Evolutionary conservation across 208 protist genomes (phyloP).

Genomic region (Leishmania tarentolae): DNA sequence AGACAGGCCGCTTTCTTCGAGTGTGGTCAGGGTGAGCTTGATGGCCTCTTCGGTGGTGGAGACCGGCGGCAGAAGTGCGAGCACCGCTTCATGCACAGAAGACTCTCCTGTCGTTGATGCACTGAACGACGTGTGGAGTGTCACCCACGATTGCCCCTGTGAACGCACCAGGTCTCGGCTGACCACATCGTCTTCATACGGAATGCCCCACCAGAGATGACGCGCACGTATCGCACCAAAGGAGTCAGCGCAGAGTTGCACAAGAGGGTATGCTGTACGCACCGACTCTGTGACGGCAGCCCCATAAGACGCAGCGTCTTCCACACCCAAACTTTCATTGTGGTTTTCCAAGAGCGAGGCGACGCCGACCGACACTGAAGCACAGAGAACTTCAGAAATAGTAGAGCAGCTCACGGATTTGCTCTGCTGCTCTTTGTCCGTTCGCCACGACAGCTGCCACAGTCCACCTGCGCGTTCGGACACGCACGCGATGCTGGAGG

Average conservation of each 20-base stretch:
- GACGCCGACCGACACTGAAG: background rate
- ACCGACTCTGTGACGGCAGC: constrained; percentile 3
- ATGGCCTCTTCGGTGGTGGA: constrained; percentile 36
- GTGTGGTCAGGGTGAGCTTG: constrained; percentile 30
- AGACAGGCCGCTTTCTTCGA: constrained; percentile 29
- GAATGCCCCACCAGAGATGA: constrained; percentile 40
- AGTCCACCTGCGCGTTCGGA: background rate
- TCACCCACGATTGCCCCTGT: constrained; percentile 44
- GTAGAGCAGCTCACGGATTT: background rate
- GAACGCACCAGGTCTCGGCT: constrained; percentile 28
- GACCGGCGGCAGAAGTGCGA: constrained; percentile 61
- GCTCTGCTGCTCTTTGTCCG: background rate
- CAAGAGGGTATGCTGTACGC: constrained; percentile 12
- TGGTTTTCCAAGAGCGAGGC: background rate
- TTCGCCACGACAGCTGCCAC: constrained; percentile 30
- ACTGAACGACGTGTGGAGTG: constrained; percentile 7
- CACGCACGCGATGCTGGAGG: background rate
- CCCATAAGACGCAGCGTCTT: background rate
- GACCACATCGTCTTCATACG: constrained; percentile 37
- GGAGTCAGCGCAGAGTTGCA: constrained; percentile 11
- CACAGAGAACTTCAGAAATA: background rate
- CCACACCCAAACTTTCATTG: background rate
- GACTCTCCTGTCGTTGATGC: background rate
- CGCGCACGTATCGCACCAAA: constrained; percentile 20
- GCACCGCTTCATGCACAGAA: constrained; percentile 41